Evolutionary conservation across 768 basidiomycete genomes (phyloP).

Genomic region (Ephemerocybe angulata): DNA sequence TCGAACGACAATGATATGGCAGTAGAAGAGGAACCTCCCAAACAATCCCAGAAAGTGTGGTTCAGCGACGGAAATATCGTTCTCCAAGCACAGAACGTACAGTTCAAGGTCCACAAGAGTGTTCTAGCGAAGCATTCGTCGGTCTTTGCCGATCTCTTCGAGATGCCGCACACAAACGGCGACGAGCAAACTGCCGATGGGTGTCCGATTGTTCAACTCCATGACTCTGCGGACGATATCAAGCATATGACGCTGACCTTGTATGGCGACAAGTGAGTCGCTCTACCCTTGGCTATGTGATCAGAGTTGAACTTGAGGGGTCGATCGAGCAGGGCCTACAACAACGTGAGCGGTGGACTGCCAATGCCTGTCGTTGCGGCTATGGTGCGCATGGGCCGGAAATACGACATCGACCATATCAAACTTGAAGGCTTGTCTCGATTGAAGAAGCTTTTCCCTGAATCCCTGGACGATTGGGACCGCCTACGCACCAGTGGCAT

Average conservation of each 20-base stretch:
- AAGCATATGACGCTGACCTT: conserved; percentile 7
- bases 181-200: conserved; percentile 2
- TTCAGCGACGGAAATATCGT: conserved; percentile 14
- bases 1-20: not conserved
- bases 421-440: conserved; percentile 3
- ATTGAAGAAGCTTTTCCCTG: conserved; percentile 3
- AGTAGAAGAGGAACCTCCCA: not conserved
- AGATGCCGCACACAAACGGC: not conserved
- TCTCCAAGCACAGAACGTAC: conserved; percentile 9
- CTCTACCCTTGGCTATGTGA: not conserved
- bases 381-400: conserved; percentile 13
- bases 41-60: conserved; percentile 4
- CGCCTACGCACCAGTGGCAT: not conserved
- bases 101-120: conserved; percentile 7
- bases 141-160: conserved; percentile 3
- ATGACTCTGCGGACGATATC: conserved; percentile 10
- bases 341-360: not conserved
- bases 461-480: not conserved
- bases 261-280: conserved; percentile 10
- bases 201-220: conserved; percentile 11
- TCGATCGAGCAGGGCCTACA: not conserved
- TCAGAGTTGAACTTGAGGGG: not conserved
- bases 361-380: conserved; percentile 1
- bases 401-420: conserved; percentile 13
- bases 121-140: conserved; percentile 7